Evolutionary conservation across 73 alveolate genomes (phyloP).

Genomic region (Paramecium octaurelia): DNA sequence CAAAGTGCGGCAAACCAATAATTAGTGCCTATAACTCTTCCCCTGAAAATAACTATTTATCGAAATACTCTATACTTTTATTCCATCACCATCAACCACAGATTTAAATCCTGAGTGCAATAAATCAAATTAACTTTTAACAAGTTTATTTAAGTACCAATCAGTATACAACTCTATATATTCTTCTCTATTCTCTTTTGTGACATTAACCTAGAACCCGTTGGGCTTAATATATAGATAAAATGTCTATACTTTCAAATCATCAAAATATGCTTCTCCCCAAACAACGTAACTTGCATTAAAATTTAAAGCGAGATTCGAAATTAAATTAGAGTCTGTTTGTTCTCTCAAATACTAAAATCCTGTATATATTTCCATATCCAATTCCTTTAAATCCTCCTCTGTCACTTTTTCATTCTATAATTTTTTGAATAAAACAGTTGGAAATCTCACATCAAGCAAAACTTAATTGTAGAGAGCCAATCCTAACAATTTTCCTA

Average conservation of each 20-base stretch:
- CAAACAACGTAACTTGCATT: background rate
- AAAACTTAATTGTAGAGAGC: conserved; percentile 92
- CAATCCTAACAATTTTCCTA: conserved; percentile 94
- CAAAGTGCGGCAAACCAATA: conserved; percentile 31
- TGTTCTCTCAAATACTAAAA: conserved; percentile 65
- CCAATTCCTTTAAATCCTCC: conserved; percentile 82
- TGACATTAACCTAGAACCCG: conserved; percentile 85
- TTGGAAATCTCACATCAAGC: conserved; percentile 91
- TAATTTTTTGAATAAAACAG: conserved; percentile 87
- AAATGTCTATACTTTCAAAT: conserved; percentile 20
- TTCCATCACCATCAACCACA: conserved; percentile 54
- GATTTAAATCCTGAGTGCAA: conserved; percentile 54
- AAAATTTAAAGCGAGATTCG: background rate
- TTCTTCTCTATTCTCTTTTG: conserved; percentile 85
- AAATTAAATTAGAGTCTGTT: conserved; percentile 33
- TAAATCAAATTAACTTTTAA: conserved; percentile 75
- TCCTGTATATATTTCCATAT: conserved; percentile 75
- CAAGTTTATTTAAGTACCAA: conserved; percentile 84
- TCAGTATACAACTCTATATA: conserved; percentile 87
- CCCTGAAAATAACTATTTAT: conserved; percentile 24
- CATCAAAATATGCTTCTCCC: conserved; percentile 2
- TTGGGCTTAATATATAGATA: conserved; percentile 57
- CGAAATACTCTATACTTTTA: background rate
- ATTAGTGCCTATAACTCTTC: conserved; percentile 30
- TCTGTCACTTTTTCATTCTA: conserved; percentile 70